Base-by-base conservation (phyloP, 331 rosid species). In the Acacia pycnantha region DNA sequence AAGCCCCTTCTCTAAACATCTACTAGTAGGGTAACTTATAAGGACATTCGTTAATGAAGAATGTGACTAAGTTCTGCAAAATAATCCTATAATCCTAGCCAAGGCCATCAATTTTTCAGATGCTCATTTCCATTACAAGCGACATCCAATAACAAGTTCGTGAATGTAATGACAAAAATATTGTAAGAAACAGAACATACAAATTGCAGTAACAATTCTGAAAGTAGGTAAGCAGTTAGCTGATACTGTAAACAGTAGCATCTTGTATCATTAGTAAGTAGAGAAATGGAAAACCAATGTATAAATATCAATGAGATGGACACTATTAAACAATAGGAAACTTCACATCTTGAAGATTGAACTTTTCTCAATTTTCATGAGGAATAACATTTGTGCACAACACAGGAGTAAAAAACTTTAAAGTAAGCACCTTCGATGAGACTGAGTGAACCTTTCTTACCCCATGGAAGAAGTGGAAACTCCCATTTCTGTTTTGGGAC, bases 381-480 rank as follows among this genome's bases (percentile, higher is more conserved):
- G 24, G 24, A 73, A 50, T 50, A 71, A 46, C 37, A 13, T 22
- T 13, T n/a, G 41, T 3, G 48, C 16, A 72, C 22, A 16, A 43
- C 22, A 27, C 61, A n/a, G 4, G 5, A 2, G 26, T n/a, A n/a
- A 22, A n/a, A 19, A 9, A 18, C 10, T 48, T 21, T 18, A 27
- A 37, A 73, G n/a, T 8, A 73, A 27, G 64, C 54, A 47, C 26
- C 10, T 27, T 9, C 15, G 33, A 16, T 35, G 53, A 33, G 56
- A 24, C 56, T 66, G 70, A 6, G 73, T 72, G 50, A 44, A 64
- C 26, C 31, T 79, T 78, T 73, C 90, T 88, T 87, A 95, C 97
- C 97, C 98, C 98, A 95, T 74, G 90, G 85, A 88, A 95, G 89
- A 85, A 93, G 78, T 0, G 98, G 97, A 78, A 93, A 95, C 77